These are phyloP conservation scores for Auriscalpium microsporum DNA, from an alignment of 768 basidiomycete genomes.

Conservation along the genomic window DNA sequence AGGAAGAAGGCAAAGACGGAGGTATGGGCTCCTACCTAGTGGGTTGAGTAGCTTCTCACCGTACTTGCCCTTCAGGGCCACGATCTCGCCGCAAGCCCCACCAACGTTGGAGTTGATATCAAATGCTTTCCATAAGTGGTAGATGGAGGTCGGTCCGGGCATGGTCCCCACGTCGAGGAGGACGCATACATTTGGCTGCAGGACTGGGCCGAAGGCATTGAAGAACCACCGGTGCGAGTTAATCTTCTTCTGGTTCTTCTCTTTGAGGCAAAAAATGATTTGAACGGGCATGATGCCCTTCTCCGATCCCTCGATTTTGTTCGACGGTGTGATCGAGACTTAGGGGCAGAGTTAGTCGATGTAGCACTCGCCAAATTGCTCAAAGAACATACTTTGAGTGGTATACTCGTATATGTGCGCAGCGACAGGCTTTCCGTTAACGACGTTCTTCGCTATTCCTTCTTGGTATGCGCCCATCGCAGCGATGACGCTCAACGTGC, in stretches of 20 bases:
- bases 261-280: slow-evolving; percentile 85
- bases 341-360: slow-evolving; percentile 76
- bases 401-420: slow-evolving; percentile 95
- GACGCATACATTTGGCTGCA: slow-evolving; percentile 89
- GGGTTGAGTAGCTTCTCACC: slow-evolving; percentile 77
- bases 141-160: slow-evolving; percentile 83
- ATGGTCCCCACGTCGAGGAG: slow-evolving; percentile 82
- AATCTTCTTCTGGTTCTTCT: slow-evolving; percentile 94
- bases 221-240: slow-evolving; percentile 95
- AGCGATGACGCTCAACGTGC: slow-evolving; percentile 80
- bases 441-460: slow-evolving; percentile 79
- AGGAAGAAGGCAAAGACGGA: not conserved
- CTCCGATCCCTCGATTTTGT: slow-evolving; percentile 76
- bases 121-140: slow-evolving; percentile 93
- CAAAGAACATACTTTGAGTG: slow-evolving; percentile 59
- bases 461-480: slow-evolving; percentile 95
- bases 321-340: slow-evolving; percentile 77
- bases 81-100: slow-evolving; percentile 94
- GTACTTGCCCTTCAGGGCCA: slow-evolving; percentile 82
- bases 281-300: slow-evolving; percentile 84
- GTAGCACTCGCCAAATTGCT: slow-evolving; percentile 80
- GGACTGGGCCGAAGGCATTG: slow-evolving; percentile 75
- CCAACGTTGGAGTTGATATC: slow-evolving; percentile 87
- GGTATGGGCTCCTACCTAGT: slow-evolving; percentile 26
- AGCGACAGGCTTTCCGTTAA: slow-evolving; percentile 74